These are phyloP conservation scores for Celoporthe dispersa DNA, from an alignment of 2,329 filamentous ascomycete genomes.

Conservation along the genomic window DNA sequence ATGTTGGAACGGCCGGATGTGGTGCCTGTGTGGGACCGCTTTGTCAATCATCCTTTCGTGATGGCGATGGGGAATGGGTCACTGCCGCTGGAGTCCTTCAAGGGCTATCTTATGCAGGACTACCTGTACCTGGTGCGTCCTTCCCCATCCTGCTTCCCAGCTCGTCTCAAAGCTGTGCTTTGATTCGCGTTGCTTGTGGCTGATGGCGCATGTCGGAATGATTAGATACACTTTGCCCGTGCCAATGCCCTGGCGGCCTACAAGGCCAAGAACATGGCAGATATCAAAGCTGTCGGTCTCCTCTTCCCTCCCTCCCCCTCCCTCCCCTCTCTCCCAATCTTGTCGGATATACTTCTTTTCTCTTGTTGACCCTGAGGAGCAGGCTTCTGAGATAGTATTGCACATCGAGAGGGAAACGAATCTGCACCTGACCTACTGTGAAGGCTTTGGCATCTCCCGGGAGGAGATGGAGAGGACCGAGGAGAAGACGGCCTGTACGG, in stretches of 20 bases:
- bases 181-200: background rate
- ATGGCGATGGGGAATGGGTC: constrained; percentile 74
- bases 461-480: constrained; percentile 73
- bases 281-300: constrained; percentile 69
- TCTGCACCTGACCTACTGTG: constrained; percentile 82
- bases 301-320: too few species aligned
- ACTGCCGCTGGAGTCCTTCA: constrained; percentile 77
- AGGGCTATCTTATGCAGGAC: constrained; percentile 88
- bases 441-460: constrained; percentile 75
- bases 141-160: background rate
- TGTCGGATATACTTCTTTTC: background rate
- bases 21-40: constrained; percentile 72
- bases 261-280: constrained; percentile 75
- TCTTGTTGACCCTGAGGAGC: background rate
- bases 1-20: constrained; percentile 77
- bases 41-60: constrained; percentile 84
- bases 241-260: constrained; percentile 86
- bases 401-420: constrained; percentile 81
- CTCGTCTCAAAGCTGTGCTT: background rate
- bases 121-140: constrained; percentile 79
- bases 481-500: constrained; percentile 57
- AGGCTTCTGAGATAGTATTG: constrained; percentile 63
- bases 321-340: too few species aligned
- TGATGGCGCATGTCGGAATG: background rate
- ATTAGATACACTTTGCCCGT: constrained; percentile 80